A percentile compares a stretch with the other conserved stretches of the same genome.
Evolutionary conservation across 306 rosid species (phyloP).

Genomic region (Pterocarpus santalinus): DNA sequence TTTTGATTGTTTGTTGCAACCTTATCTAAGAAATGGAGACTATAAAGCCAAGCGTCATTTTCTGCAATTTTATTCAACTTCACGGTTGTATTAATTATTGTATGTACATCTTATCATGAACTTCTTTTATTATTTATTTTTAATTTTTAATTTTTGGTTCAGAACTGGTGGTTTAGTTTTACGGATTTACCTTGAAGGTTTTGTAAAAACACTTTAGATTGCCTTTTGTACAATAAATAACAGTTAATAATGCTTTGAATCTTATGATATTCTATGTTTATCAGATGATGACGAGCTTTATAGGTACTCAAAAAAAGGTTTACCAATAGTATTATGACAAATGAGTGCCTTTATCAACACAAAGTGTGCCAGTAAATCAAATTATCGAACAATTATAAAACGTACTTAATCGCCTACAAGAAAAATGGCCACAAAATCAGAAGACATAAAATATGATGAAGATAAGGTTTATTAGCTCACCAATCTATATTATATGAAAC

Average conservation of each 20-base stretch:
- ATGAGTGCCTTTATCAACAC: neutral
- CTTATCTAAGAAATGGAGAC: neutral
- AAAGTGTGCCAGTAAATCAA: conserved; percentile 10
- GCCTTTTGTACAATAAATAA: neutral
- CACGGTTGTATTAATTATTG: neutral
- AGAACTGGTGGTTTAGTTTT: too few relatives aligned
- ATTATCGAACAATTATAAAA: conserved; percentile 36
- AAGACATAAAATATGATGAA: conserved; percentile 37
- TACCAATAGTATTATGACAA: neutral
- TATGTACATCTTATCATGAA: neutral
- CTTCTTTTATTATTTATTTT: neutral
- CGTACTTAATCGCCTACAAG: conserved; percentile 39
- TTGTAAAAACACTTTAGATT: neutral
- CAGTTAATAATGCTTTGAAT: neutral
- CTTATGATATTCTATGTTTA: too few relatives aligned
- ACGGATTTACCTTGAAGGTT: too few relatives aligned
- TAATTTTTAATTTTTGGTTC: too few relatives aligned
- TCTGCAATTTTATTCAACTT: conserved; percentile 21
- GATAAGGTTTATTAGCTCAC: conserved; percentile 55
- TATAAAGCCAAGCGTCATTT: conserved; percentile 3
- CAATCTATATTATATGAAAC: conserved; percentile 29
- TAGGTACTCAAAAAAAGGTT: conserved; percentile 3
- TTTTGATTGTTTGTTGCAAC: neutral
- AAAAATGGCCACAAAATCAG: conserved; percentile 32
- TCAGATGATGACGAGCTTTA: neutral